These are phyloP conservation scores for Lecanicillium sp. DNA, from an alignment of 2,329 filamentous ascomycete species.

Conservation along the genomic window DNA sequence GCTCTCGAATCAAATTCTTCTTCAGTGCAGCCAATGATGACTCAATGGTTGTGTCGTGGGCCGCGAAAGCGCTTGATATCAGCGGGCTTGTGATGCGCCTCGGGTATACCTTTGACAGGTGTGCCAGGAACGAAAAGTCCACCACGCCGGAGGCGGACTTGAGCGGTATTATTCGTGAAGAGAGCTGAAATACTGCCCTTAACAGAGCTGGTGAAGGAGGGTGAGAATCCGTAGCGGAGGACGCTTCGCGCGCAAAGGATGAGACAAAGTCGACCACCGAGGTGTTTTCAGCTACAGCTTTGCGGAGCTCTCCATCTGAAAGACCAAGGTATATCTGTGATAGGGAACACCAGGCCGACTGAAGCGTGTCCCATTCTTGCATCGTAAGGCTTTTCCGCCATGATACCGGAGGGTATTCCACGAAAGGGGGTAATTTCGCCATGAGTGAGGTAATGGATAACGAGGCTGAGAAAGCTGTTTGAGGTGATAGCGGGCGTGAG, in stretches of 20 bases:
- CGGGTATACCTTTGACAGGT: slow-evolving; percentile 59
- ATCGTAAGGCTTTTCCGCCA: slow-evolving; percentile 60
- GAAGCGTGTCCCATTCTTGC: slow-evolving; percentile 68
- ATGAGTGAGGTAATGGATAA: slow-evolving; percentile 17
- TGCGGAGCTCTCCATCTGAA: slow-evolving; percentile 45
- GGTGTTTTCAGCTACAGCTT: slow-evolving; percentile 44
- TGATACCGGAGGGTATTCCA: slow-evolving; percentile 63
- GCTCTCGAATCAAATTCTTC: slow-evolving; percentile 49
- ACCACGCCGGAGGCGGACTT: slow-evolving; percentile 40
- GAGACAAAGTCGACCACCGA: slow-evolving; percentile 56
- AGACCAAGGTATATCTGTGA: slow-evolving; percentile 57
- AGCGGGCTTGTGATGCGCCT: slow-evolving; percentile 51
- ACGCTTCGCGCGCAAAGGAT: slow-evolving; percentile 55
- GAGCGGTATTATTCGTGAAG: slow-evolving; percentile 44
- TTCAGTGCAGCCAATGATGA: slow-evolving; percentile 52
- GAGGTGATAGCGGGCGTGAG: no score
- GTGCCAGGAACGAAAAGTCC: slow-evolving; percentile 60
- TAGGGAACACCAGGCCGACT: slow-evolving; percentile 69
- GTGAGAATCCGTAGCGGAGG: slow-evolving; percentile 22
- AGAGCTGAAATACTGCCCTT: slow-evolving; percentile 57
- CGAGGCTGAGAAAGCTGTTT: no score
- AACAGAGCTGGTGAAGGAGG: slow-evolving; percentile 39
- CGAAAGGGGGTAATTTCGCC: slow-evolving; percentile 60
- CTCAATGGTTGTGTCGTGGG: slow-evolving; percentile 41
- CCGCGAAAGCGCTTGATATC: slow-evolving; percentile 41